Evolutionary conservation across 2,329 filamentous ascomycete genomes (phyloP), one percentile per base, ranked within the genome.

Genomic region (Cadophora gregata): DNA sequence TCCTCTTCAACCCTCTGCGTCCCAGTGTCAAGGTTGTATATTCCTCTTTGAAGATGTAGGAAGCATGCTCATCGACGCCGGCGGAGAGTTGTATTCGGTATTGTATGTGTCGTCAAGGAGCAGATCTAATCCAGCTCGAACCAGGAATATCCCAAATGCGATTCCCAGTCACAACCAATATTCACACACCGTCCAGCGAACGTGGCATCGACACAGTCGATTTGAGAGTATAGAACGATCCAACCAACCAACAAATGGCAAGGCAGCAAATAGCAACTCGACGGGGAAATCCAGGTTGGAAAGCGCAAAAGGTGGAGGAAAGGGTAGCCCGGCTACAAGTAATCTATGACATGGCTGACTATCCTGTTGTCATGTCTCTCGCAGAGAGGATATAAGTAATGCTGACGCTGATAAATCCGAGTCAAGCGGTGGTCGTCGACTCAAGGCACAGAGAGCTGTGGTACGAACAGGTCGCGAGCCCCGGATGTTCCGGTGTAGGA

Each of bases 201-300:
- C 58, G 63, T 65, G 63, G 53, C 45, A 65, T 65, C 63, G 63
- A 65, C 63, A 42, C 63, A 65, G 63, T 60, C 58, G 63, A 65
- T n/a, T 31, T 19, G 51, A 6, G 16, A 33, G 31, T 33, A 55
- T 50, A 27, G 16, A 25, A 21, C 33, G 31, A 27, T 59, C 27
- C 25, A 50, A 50, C 29, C 61, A 56, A 27, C 33, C 33, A 38
- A n/a, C 33, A 29, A 38, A 63, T 29, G 25, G 42, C 61, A 63
- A 21, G 36, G 33, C 53, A 59, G 53, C 33, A 45, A 36, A n/a
- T n/a, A 56, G 51, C 29, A 51, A 25, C 3, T 24, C 3, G 12
- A 53, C 29, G 12, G 8, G 25, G 33, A 58, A 58, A 8, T 14
- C 42, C 42, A 21, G 16, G 16, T 21, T 19, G 42, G 4, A 45